These are phyloP conservation scores for Citrus medica DNA, from an alignment of 345 rosid species.

Conservation along the genomic window DNA sequence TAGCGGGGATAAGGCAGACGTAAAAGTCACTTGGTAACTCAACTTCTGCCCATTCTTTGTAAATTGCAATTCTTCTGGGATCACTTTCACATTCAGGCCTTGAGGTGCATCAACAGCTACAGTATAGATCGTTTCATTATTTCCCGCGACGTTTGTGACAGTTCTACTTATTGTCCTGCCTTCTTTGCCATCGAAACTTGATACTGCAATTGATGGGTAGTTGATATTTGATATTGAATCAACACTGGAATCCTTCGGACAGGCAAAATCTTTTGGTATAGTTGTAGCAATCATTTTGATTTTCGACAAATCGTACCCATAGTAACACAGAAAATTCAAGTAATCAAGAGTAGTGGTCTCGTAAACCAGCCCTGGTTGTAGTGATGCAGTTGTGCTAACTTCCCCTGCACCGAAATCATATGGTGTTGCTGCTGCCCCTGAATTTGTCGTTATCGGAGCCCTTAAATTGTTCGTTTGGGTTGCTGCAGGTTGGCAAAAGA, in stretches of 20 bases:
- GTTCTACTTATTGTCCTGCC: slow-evolving; percentile 47
- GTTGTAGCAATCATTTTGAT: slow-evolving; percentile 40
- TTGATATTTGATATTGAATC: slow-evolving; percentile 58
- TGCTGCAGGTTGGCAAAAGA: slow-evolving; percentile 32
- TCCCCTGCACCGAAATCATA: slow-evolving; percentile 73
- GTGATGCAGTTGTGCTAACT: slow-evolving; percentile 44
- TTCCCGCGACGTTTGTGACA: slow-evolving; percentile 62
- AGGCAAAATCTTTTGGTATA: slow-evolving; percentile 44
- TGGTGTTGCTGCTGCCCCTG: slow-evolving; percentile 59
- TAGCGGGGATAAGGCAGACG: slow-evolving; percentile 15
- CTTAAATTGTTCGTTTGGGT: slow-evolving; percentile 52
- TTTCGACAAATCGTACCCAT: slow-evolving; percentile 40
- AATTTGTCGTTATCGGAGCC: slow-evolving; percentile 46
- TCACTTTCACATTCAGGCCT: slow-evolving; percentile 34
- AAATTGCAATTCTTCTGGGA: slow-evolving; percentile 48
- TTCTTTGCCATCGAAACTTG: slow-evolving; percentile 32
- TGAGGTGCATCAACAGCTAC: slow-evolving; percentile 29
- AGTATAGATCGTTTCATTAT: slow-evolving; percentile 37
- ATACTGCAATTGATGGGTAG: slow-evolving; percentile 72
- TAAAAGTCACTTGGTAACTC: slow-evolving; percentile 44
- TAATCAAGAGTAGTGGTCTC: slow-evolving; percentile 62
- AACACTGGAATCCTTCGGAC: slow-evolving; percentile 42
- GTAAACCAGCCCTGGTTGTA: slow-evolving; percentile 64
- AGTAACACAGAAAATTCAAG: slow-evolving; percentile 67
- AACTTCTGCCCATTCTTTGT: slow-evolving; percentile 39